A percentile compares a stretch with the other conserved stretches of the same genome.
Evolutionary conservation across 1,284 basidiomycete species (phyloP).

Genomic region (Pseudozyma thailandica): DNA sequence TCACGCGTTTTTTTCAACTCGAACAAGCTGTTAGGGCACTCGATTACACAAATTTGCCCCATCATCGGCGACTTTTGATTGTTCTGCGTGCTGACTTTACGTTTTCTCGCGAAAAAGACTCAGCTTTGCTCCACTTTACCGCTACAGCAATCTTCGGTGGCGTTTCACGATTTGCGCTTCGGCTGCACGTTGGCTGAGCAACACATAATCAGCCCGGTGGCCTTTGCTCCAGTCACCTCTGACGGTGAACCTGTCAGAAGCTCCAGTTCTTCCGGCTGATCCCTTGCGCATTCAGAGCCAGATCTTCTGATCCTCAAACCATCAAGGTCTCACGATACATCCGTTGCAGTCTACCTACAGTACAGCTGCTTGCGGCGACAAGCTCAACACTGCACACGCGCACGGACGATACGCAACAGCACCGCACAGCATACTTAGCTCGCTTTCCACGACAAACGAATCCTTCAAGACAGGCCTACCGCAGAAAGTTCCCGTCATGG

Average conservation of each 20-base stretch:
- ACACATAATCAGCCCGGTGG: too few relatives aligned
- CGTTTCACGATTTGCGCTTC: constrained; percentile 1
- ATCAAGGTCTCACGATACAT: too few relatives aligned
- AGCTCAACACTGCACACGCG: neutral
- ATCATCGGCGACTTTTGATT: constrained; percentile 8
- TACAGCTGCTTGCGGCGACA: too few relatives aligned
- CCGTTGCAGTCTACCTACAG: too few relatives aligned
- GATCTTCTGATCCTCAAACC: neutral
- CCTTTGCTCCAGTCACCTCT: neutral
- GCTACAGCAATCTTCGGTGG: neutral
- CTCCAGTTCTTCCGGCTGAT: too few relatives aligned
- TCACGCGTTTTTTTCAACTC: constrained; percentile 3
- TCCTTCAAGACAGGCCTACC: too few relatives aligned
- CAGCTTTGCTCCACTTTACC: constrained; percentile 1
- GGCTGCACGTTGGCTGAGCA: constrained; percentile 13
- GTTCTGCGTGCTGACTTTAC: constrained; percentile 32
- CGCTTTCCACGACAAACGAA: too few relatives aligned
- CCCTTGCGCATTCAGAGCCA: too few relatives aligned
- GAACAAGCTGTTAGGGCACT: neutral
- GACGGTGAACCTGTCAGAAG: neutral
- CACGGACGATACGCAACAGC: neutral
- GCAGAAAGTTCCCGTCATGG: constrained; percentile 23
- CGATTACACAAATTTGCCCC: neutral
- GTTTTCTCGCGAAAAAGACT: neutral
- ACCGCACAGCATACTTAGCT: too few relatives aligned